Percentiles rank a stretch among this genome's conserved stretches.
Conservation (phyloP, 371 early-diverging fungal species). For the Apophysomyces ossiformis region DNA sequence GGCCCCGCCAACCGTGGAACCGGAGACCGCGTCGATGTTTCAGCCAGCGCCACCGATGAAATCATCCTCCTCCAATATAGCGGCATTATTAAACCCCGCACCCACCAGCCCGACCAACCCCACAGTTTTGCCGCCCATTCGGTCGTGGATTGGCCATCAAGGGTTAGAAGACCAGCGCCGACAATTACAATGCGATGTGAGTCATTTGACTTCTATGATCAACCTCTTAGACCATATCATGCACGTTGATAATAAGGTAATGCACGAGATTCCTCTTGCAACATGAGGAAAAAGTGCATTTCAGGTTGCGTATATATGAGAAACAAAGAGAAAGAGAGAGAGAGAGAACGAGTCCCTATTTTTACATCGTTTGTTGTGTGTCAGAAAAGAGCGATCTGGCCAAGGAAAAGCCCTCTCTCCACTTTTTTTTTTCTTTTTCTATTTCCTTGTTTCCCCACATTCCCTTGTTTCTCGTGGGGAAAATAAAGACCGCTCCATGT, state of each 20-base stretch:
- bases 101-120: neutral
- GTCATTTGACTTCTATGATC: neutral
- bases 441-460: constrained; percentile 1
- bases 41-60: constrained; percentile 4
- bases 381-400: too few species aligned
- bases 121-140: constrained; percentile 3
- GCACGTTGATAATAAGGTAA: neutral
- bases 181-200: neutral
- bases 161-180: neutral
- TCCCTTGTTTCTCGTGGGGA: constrained; percentile 12
- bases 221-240: neutral
- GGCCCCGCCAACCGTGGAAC: constrained; percentile 1
- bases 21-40: constrained; percentile 4
- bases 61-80: constrained; percentile 9
- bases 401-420: too few species aligned
- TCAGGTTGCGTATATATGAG: too few species aligned
- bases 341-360: too few species aligned
- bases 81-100: constrained; percentile 12
- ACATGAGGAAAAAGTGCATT: neutral
- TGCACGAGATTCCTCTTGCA: neutral
- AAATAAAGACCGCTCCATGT: constrained; percentile 9
- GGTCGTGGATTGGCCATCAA: neutral
- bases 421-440: too few species aligned
- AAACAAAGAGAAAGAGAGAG: too few species aligned
- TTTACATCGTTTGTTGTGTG: too few species aligned